Percentiles rank a stretch among this genome's conserved stretches.
phyloP scores from a whole-genome alignment of 768 basidiomycete genomes.

The Mycena sanguinolenta region DNA sequence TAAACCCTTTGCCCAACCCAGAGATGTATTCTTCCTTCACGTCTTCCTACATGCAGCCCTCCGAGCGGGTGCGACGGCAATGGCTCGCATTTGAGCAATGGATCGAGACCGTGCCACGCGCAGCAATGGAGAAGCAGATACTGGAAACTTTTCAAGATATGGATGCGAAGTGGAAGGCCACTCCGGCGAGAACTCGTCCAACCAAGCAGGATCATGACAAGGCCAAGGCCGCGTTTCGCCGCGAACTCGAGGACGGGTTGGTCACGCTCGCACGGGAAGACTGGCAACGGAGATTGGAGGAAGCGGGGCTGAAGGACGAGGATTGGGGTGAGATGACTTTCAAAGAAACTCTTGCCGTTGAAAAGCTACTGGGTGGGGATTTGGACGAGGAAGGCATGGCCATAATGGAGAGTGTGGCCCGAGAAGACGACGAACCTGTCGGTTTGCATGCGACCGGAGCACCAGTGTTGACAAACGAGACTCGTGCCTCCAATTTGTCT shows the following conservation, averaged over 20 bases:
- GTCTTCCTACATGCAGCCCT: constrained; percentile 37
- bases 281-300: constrained; percentile 55
- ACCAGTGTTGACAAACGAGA: constrained; percentile 11
- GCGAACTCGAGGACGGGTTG: constrained; percentile 49
- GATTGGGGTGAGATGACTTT: constrained; percentile 61
- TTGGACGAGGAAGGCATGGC: constrained; percentile 47
- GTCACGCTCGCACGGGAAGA: constrained; percentile 52
- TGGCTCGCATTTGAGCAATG: constrained; percentile 54
- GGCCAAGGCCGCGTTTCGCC: constrained; percentile 42
- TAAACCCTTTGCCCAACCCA: constrained; percentile 40
- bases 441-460: not conserved
- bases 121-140: constrained; percentile 41
- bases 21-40: constrained; percentile 38
- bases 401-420: constrained; percentile 30
- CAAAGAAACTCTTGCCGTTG: constrained; percentile 52
- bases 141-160: constrained; percentile 44
- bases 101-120: constrained; percentile 44
- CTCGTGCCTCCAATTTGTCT: constrained; percentile 48
- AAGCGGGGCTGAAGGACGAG: constrained; percentile 52
- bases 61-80: constrained; percentile 46
- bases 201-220: constrained; percentile 46
- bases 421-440: constrained; percentile 39
- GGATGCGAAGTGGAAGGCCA: constrained; percentile 45
- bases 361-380: constrained; percentile 53
- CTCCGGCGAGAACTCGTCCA: constrained; percentile 34